Conservation (phyloP, 306 rosid species). For the Calophaca sinica region DNA sequence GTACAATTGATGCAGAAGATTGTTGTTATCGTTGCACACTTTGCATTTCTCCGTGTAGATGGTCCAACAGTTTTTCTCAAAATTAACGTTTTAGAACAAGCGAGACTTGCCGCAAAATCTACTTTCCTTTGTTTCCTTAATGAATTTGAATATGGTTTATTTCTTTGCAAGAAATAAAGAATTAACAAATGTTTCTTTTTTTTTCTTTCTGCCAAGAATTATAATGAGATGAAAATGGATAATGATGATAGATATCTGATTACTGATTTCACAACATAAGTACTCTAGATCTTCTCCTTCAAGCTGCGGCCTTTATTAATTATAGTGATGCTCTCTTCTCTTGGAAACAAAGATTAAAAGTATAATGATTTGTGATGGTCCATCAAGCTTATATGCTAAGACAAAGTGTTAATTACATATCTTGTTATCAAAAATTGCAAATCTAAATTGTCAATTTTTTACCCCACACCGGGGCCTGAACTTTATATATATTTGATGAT, state of each 20-base stretch:
- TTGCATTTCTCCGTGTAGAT: too few species aligned
- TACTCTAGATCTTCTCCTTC: slow-evolving; percentile 13
- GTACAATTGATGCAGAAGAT: too few species aligned
- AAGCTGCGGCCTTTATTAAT: neutral
- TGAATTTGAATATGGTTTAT: neutral
- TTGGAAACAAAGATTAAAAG: slow-evolving; percentile 49
- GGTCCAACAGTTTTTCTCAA: too few species aligned
- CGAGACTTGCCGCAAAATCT: too few species aligned
- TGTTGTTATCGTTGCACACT: too few species aligned
- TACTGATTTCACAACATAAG: neutral
- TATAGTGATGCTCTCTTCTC: slow-evolving; percentile 39
- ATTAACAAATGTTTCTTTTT: neutral
- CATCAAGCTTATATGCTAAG: slow-evolving; percentile 40
- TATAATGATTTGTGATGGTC: slow-evolving; percentile 39
- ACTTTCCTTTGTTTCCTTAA: neutral
- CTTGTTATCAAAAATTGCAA: slow-evolving; percentile 25
- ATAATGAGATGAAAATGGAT: neutral
- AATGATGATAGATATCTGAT: slow-evolving; percentile 13
- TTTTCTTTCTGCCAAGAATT: neutral
- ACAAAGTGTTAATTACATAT: slow-evolving; percentile 4
- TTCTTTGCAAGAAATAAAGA: neutral
- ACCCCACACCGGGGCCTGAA: slow-evolving; percentile 28
- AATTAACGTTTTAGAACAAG: too few species aligned
- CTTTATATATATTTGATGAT: slow-evolving; percentile 41
- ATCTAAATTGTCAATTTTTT: slow-evolving; percentile 20